These are phyloP conservation scores for Dothideomycetes sp. DNA, from an alignment of 2,329 filamentous ascomycete species.

Conservation along the genomic window DNA sequence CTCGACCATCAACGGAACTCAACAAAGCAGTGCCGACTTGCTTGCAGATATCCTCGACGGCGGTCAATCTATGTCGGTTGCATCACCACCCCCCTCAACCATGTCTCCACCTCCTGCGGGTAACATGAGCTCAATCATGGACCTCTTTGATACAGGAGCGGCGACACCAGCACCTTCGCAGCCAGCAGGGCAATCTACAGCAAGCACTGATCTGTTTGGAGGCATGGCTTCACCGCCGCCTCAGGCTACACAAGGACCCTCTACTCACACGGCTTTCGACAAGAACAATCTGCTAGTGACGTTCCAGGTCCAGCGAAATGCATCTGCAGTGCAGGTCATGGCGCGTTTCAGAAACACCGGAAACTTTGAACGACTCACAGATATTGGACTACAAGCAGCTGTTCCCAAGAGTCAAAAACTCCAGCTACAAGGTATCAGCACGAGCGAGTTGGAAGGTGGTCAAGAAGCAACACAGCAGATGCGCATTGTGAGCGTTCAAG, in stretches of 20 bases:
- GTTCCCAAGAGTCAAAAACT: slow-evolving; percentile 95
- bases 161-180: slow-evolving; percentile 34
- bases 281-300: slow-evolving; percentile 76
- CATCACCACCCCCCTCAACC: slow-evolving; percentile 37
- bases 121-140: slow-evolving; percentile 65
- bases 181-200: slow-evolving; percentile 27
- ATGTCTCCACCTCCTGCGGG: slow-evolving; percentile 19
- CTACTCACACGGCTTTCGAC: slow-evolving; percentile 65
- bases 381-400: slow-evolving; percentile 81
- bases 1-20: slow-evolving; percentile 45
- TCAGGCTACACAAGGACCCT: slow-evolving; percentile 28
- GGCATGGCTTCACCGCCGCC: slow-evolving; percentile 41
- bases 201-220: slow-evolving; percentile 34
- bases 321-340: slow-evolving; percentile 69
- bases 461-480: slow-evolving; percentile 84
- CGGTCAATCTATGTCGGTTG: slow-evolving; percentile 36
- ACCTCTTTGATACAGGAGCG: slow-evolving; percentile 59
- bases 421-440: slow-evolving; percentile 83
- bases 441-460: slow-evolving; percentile 62
- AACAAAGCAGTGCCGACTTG: slow-evolving; percentile 75
- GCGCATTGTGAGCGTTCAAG: slow-evolving; percentile 75
- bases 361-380: slow-evolving; percentile 54
- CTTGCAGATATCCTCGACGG: slow-evolving; percentile 86
- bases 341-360: slow-evolving; percentile 77
- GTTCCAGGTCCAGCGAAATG: slow-evolving; percentile 74